Conservation (phyloP, 192 early-diverging fungal genomes). For the Spinellus fusiger region DNA sequence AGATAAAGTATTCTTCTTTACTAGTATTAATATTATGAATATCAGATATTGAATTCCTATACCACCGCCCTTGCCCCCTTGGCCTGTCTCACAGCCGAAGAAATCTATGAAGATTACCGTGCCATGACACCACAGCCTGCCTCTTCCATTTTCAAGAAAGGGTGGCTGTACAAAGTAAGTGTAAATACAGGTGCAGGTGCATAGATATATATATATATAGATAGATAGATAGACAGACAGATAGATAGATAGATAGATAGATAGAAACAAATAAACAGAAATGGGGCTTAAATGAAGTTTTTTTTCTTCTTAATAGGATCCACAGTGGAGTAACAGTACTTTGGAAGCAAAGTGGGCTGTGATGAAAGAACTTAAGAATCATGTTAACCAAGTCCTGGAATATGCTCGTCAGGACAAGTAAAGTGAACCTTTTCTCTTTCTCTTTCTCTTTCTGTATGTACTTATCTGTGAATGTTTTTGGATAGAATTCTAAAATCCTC, state of each 20-base stretch:
- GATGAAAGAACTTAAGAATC: slow-evolving; percentile 37
- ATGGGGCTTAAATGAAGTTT: too few species aligned
- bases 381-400: slow-evolving; percentile 49
- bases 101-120: slow-evolving; percentile 63
- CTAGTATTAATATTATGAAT: background rate
- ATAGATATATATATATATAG: background rate
- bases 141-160: slow-evolving; percentile 51
- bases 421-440: background rate
- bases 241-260: slow-evolving; percentile 14
- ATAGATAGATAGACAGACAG: background rate
- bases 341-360: slow-evolving; percentile 38
- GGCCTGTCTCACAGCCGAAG: slow-evolving; percentile 61
- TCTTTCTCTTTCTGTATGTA: background rate
- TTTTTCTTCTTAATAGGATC: slow-evolving; percentile 18
- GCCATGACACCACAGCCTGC: slow-evolving; percentile 30
- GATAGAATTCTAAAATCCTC: slow-evolving; percentile 42
- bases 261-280: too few species aligned
- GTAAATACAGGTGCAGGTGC: slow-evolving; percentile 22
- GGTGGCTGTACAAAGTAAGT: slow-evolving; percentile 49
- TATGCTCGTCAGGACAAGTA: slow-evolving; percentile 47
- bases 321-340: slow-evolving; percentile 35
- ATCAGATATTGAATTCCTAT: slow-evolving; percentile 55
- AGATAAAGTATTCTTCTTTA: background rate
- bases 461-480: background rate
- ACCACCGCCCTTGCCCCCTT: slow-evolving; percentile 59